phyloP scores from a whole-genome alignment of 805 yeast genomes.

The Ogataea henricii region DNA sequence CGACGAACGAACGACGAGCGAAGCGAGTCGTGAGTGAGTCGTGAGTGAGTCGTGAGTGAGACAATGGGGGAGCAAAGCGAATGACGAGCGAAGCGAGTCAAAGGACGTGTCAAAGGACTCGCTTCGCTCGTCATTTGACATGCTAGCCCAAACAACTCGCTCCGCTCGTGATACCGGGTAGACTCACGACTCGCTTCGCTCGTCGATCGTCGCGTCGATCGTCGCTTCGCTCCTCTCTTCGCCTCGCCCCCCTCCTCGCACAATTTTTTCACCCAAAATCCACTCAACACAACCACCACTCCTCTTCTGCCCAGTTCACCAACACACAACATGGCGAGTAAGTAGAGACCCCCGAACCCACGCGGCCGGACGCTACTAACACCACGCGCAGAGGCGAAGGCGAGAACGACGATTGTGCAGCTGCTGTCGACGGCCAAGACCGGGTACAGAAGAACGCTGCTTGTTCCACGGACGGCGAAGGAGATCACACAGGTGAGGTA shows the following conservation, averaged over 20 bases:
- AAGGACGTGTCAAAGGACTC: background rate
- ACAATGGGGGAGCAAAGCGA: background rate
- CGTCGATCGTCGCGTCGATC: background rate
- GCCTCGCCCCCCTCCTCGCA: too few relatives aligned
- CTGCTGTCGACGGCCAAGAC: conserved; percentile 88
- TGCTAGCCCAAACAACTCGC: too few relatives aligned
- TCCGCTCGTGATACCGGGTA: too few relatives aligned
- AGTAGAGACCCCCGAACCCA: conserved; percentile 9
- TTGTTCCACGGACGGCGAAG: conserved; percentile 80
- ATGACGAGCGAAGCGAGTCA: too few relatives aligned
- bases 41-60: too few relatives aligned
- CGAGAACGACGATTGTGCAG: conserved; percentile 80
- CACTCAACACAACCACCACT: background rate
- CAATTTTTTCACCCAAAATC: too few relatives aligned
- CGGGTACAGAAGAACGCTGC: conserved; percentile 79
- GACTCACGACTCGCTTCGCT: background rate
- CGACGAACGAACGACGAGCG: too few relatives aligned
- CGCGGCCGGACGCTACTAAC: too few relatives aligned
- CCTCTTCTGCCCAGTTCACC: background rate
- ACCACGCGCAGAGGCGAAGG: conserved; percentile 53
- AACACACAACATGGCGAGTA: conserved; percentile 25
- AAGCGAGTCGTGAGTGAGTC: too few relatives aligned
- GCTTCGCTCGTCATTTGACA: too few relatives aligned
- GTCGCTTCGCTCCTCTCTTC: background rate
- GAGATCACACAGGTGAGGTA: conserved; percentile 79